Base-by-base conservation (phyloP, 345 rosid species). In the Corchorus capsularis region DNA sequence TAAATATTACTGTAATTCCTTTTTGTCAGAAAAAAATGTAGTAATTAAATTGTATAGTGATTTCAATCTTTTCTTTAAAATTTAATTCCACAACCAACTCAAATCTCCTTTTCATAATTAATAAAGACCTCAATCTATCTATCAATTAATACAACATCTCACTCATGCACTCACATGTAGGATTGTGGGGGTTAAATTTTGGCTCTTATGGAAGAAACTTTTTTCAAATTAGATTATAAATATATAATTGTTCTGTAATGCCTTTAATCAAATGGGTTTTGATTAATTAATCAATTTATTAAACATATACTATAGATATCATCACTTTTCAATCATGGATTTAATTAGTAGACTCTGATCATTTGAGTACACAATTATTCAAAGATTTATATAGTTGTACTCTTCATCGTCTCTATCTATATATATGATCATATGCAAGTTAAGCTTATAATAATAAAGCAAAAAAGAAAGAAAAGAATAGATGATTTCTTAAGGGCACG, bases 171-270 rank as follows among this genome's bases (percentile, higher is more conserved):
- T n/a, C 63, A 56, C 75, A 71, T 56, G 63, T 55, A 19, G 32
- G 73, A 69, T 55, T 34, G 72, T 61, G 71, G 79, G 80, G 79
- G 80, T 63, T 77, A 10, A 46, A 47, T 45, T 72, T 71, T 63
- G 60, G 67, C 52, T 54, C 27, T 63, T 71, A 5, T 52, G 50
- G 15, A 60, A 20, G 34, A 49, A 52, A 4, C 43, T 59, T 70
- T 72, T 59, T 15, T 46, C 37, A 32, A 49, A 69, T 39, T 39
- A 70, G 53, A 52, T 50, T 34, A 8, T 8, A 47, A 14, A 77
- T 17, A n/a, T n/a, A n/a, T n/a, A 3, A n/a, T 14, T 34, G 27
- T 27, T 27, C 27, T 27, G 22, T 39, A 59, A 59, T n/a, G 12
- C 2, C 32, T 56, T 73, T 35, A 56, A 55, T 37, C 11, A 71